phyloP scores from a whole-genome alignment of 1,284 basidiomycete species.

The Ceratobasidium sp. region DNA sequence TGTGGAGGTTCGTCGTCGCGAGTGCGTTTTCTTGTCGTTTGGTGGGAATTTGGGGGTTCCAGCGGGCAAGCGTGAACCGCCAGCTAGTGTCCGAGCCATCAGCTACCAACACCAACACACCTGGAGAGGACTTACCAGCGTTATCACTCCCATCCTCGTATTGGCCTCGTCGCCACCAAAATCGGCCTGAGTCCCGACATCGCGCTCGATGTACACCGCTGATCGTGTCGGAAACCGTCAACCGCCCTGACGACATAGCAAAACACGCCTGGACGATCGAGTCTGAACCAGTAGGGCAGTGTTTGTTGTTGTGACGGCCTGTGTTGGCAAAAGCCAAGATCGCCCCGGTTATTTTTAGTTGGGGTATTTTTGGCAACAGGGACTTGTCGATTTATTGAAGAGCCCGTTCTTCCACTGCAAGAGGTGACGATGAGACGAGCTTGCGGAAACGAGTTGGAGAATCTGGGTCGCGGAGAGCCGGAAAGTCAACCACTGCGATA shows the following conservation, averaged over 20 bases:
- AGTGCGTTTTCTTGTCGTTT: constrained; percentile 21
- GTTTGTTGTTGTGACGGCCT: constrained; percentile 68
- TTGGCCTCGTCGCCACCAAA: constrained; percentile 57
- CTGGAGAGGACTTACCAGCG: constrained; percentile 5
- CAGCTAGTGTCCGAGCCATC: background rate
- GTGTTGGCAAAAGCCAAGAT: constrained; percentile 48
- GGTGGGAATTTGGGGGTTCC: constrained; percentile 28
- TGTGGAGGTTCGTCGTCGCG: constrained; percentile 36
- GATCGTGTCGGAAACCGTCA: constrained; percentile 8
- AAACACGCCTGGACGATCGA: constrained; percentile 61
- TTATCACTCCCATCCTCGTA: constrained; percentile 62
- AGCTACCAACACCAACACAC: background rate
- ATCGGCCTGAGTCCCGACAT: constrained; percentile 60
- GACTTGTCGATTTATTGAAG: constrained; percentile 72
- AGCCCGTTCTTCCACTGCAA: constrained; percentile 82
- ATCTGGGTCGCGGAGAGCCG: background rate
- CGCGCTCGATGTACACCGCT: constrained; percentile 63
- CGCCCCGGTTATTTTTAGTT: constrained; percentile 30
- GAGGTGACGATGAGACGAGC: background rate
- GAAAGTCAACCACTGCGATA: constrained; percentile 43
- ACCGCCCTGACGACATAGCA: constrained; percentile 5
- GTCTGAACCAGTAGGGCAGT: constrained; percentile 64
- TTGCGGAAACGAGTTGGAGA: background rate
- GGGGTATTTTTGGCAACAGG: constrained; percentile 43
- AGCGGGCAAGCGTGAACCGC: background rate